These are phyloP conservation scores for Yamadazyma philogaea DNA, from an alignment of 805 yeast genomes.

Conservation along the genomic window DNA sequence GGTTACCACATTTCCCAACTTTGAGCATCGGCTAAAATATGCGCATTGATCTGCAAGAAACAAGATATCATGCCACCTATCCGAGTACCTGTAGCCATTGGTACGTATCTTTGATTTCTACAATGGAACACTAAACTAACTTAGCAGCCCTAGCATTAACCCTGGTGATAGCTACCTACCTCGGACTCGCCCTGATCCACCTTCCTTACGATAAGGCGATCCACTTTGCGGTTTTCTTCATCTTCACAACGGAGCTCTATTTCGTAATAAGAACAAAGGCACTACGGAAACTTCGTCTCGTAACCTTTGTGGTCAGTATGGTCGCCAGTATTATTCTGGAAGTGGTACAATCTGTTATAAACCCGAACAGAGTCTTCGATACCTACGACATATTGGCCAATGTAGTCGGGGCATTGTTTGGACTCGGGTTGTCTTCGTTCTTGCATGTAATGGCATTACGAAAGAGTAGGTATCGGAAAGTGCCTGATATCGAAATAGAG, in stretches of 20 bases:
- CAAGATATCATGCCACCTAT: background rate
- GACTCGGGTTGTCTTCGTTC: constrained; percentile 14
- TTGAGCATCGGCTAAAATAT: background rate
- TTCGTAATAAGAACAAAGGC: constrained; percentile 40
- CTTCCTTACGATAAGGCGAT: constrained; percentile 49
- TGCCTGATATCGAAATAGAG: background rate
- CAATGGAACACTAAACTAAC: constrained; percentile 5
- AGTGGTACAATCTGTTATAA: constrained; percentile 43
- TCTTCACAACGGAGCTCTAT: constrained; percentile 49
- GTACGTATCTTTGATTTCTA: constrained; percentile 16
- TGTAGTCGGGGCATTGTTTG: constrained; percentile 29
- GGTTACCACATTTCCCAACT: background rate
- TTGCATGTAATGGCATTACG: background rate
- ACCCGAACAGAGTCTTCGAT: constrained; percentile 50
- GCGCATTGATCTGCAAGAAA: background rate
- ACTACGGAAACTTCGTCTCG: constrained; percentile 25
- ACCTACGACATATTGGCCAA: constrained; percentile 41
- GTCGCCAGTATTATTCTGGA: constrained; percentile 51
- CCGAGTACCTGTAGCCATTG: constrained; percentile 17
- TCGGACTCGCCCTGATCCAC: constrained; percentile 50
- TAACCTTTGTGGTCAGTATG: constrained; percentile 43
- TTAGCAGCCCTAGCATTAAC: constrained; percentile 23
- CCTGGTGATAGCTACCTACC: constrained; percentile 33
- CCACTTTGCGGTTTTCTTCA: constrained; percentile 47
- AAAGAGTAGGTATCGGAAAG: background rate